Percentiles rank a stretch among this genome's conserved stretches.
These are phyloP conservation scores for Suillus lakei DNA, from an alignment of 768 basidiomycete species.

Conservation along the genomic window DNA sequence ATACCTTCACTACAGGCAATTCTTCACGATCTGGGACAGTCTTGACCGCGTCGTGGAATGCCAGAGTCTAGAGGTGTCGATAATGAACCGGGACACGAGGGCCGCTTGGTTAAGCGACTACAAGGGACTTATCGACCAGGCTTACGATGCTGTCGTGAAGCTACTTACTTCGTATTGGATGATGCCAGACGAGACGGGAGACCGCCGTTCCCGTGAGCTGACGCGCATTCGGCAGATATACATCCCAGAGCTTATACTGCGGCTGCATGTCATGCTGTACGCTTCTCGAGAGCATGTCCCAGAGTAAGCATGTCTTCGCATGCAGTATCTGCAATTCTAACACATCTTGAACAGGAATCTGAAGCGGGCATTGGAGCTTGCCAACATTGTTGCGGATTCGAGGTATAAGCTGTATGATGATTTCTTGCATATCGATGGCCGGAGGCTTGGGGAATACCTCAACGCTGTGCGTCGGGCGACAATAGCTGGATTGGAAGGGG, in stretches of 20 bases:
- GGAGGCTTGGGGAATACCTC: slow-evolving; percentile 74
- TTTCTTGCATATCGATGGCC: slow-evolving; percentile 66
- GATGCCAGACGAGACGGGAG: slow-evolving; percentile 54
- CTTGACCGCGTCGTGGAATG: slow-evolving; percentile 65
- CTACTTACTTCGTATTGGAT: slow-evolving; percentile 83
- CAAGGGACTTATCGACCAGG: slow-evolving; percentile 63
- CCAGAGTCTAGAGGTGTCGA: slow-evolving; percentile 57
- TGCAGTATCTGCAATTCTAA: neutral
- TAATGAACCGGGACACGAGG: slow-evolving; percentile 63
- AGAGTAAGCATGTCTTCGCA: slow-evolving; percentile 51
- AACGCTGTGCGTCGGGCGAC: slow-evolving; percentile 72
- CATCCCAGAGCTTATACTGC: slow-evolving; percentile 87
- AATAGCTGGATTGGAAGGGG: slow-evolving; percentile 71
- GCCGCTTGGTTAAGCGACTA: slow-evolving; percentile 69
- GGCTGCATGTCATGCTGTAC: slow-evolving; percentile 76
- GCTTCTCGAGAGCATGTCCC: slow-evolving; percentile 66
- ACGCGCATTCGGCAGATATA: slow-evolving; percentile 86
- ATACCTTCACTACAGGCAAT: slow-evolving; percentile 79
- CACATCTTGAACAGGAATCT: slow-evolving; percentile 59
- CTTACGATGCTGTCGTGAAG: slow-evolving; percentile 66
- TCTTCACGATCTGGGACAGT: slow-evolving; percentile 76
- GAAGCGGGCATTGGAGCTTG: slow-evolving; percentile 72
- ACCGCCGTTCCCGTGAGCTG: slow-evolving; percentile 68
- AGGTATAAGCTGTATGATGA: slow-evolving; percentile 86
- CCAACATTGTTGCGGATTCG: slow-evolving; percentile 88